These are phyloP conservation scores for Penicillium bovifimosum DNA, from an alignment of 495 filamentous ascomycete genomes.

Conservation along the genomic window DNA sequence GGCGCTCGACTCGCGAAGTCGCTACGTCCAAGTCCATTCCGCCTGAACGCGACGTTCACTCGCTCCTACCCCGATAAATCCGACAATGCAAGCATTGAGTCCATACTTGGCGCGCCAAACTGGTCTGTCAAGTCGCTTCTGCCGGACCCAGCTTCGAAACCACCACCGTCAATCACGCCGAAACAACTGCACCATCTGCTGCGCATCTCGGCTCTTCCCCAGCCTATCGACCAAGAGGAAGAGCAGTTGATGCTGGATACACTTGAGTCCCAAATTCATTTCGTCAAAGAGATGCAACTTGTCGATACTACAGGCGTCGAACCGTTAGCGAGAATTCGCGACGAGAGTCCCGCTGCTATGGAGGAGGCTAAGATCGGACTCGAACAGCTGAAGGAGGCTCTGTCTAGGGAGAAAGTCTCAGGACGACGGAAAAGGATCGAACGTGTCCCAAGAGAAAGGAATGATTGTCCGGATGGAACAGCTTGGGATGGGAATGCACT, in stretches of 20 bases:
- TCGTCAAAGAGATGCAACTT: conserved; percentile 76
- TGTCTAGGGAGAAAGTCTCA: conserved; percentile 48
- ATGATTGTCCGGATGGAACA: conserved; percentile 32
- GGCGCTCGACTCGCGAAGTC: conserved; percentile 15
- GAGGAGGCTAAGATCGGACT: conserved; percentile 50
- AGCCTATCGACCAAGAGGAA: conserved; percentile 53
- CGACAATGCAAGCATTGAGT: conserved; percentile 35
- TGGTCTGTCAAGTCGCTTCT: conserved; percentile 86
- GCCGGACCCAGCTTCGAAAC: conserved; percentile 35
- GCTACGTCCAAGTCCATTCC: conserved; percentile 4
- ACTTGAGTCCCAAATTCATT: conserved; percentile 78
- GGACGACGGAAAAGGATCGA: conserved; percentile 47
- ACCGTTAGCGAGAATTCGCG: conserved; percentile 72
- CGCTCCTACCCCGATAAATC: conserved; percentile 26
- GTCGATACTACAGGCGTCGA: conserved; percentile 67
- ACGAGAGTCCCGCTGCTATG: conserved; percentile 60
- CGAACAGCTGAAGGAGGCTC: conserved; percentile 44
- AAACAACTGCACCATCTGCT: conserved; percentile 76
- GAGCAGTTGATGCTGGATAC: conserved; percentile 63
- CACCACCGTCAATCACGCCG: conserved; percentile 39
- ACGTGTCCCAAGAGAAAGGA: conserved; percentile 28
- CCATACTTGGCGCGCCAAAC: conserved; percentile 62
- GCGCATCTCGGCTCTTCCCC: conserved; percentile 81
- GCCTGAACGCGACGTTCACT: conserved; percentile 1
- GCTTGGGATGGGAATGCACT: conserved; percentile 63